These are phyloP conservation scores for Botrytis aclada DNA, from an alignment of 2,329 filamentous ascomycete species.

Conservation along the genomic window DNA sequence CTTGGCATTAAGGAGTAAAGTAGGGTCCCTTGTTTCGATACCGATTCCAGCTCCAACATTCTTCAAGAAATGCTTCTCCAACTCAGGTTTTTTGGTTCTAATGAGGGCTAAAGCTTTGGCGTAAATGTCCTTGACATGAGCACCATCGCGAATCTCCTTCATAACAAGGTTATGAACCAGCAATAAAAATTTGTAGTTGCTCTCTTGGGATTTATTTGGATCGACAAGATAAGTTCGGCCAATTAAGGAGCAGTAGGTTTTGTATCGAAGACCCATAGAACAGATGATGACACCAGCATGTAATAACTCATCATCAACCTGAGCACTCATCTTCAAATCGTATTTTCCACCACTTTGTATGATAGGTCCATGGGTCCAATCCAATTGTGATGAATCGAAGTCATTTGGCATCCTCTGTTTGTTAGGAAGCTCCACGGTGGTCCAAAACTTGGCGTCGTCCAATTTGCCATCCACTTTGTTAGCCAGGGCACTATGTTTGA, in stretches of 20 bases:
- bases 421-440: slow-evolving; percentile 66
- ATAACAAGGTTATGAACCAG: slow-evolving; percentile 85
- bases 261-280: slow-evolving; percentile 88
- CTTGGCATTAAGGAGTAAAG: slow-evolving; percentile 82
- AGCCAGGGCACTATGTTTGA: slow-evolving; percentile 83
- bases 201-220: slow-evolving; percentile 93
- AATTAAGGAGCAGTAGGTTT: slow-evolving; percentile 90
- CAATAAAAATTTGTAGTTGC: slow-evolving; percentile 85
- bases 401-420: slow-evolving; percentile 77
- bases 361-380: slow-evolving; percentile 88
- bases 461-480: slow-evolving; percentile 88
- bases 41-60: slow-evolving; percentile 90
- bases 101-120: slow-evolving; percentile 77
- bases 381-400: slow-evolving; percentile 83
- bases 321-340: slow-evolving; percentile 76
- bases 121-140: slow-evolving; percentile 84
- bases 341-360: slow-evolving; percentile 96
- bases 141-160: slow-evolving; percentile 86
- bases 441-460: slow-evolving; percentile 92
- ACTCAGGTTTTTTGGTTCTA: slow-evolving; percentile 86
- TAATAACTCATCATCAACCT: slow-evolving; percentile 76
- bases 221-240: slow-evolving; percentile 94
- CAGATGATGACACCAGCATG: slow-evolving; percentile 93
- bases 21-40: slow-evolving; percentile 82
- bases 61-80: slow-evolving; percentile 93